Evolutionary conservation across 495 filamentous ascomycete genomes (phyloP).

Genomic region (Aspergillus ellipticus): DNA sequence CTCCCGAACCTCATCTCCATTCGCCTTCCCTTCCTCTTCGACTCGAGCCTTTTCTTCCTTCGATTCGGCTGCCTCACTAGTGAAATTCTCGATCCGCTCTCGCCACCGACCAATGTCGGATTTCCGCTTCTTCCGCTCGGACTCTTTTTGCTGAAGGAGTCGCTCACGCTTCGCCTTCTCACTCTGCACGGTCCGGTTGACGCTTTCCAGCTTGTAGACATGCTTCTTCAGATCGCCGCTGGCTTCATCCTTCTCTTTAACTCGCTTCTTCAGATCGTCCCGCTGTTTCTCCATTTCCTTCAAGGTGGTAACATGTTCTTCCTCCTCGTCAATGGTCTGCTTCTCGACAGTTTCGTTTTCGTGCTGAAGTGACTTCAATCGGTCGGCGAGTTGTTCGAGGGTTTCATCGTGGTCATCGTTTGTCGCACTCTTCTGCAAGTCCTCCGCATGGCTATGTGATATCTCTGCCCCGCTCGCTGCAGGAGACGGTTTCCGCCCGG

Average conservation of each 20-base stretch:
- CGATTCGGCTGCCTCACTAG: slow-evolving; percentile 42
- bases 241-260: slow-evolving; percentile 81
- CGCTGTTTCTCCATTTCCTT: slow-evolving; percentile 59
- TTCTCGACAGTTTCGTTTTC: slow-evolving; percentile 74
- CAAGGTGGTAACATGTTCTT: slow-evolving; percentile 66
- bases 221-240: slow-evolving; percentile 79
- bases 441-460: slow-evolving; percentile 31
- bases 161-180: slow-evolving; percentile 74
- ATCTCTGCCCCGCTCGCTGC: slow-evolving; percentile 56
- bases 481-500: slow-evolving; percentile 74
- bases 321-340: slow-evolving; percentile 58
- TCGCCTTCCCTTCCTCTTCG: slow-evolving; percentile 40
- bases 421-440: slow-evolving; percentile 29
- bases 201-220: slow-evolving; percentile 72
- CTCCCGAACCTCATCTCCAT: slow-evolving; percentile 47
- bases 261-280: slow-evolving; percentile 66
- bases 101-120: slow-evolving; percentile 59
- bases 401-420: slow-evolving; percentile 36
- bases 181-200: slow-evolving; percentile 79
- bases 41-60: slow-evolving; percentile 44
- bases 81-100: slow-evolving; percentile 49
- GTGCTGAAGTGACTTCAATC: slow-evolving; percentile 64
- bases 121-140: slow-evolving; percentile 57
- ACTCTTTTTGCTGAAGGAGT: slow-evolving; percentile 58
- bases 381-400: slow-evolving; percentile 61